Percentiles rank a stretch among this genome's conserved stretches.
Evolutionary conservation across 805 yeast genomes (phyloP).

Genomic region (Candida broadrunensis): DNA sequence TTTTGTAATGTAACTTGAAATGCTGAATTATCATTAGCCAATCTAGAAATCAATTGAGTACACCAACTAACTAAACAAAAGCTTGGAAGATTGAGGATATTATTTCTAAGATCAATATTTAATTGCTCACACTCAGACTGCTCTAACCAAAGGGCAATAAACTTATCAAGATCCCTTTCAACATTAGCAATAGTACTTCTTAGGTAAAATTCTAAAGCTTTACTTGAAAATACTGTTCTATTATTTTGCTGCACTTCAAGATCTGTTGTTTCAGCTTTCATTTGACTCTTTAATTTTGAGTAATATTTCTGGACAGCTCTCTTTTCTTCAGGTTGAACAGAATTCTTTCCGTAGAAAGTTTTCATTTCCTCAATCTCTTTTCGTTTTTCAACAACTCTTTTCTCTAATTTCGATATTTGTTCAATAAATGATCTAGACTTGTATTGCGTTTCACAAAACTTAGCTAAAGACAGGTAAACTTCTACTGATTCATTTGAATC

Average conservation of each 20-base stretch:
- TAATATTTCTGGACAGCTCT: conserved; percentile 53
- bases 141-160: conserved; percentile 83
- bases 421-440: conserved; percentile 42
- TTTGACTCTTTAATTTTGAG: conserved; percentile 46
- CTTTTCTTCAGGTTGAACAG: conserved; percentile 44
- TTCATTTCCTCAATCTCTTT: conserved; percentile 51
- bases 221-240: conserved; percentile 42
- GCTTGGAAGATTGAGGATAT: conserved; percentile 47
- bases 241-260: conserved; percentile 35
- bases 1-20: conserved; percentile 57
- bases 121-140: conserved; percentile 45
- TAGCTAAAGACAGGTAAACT: conserved; percentile 60
- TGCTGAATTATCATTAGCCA: conserved; percentile 43
- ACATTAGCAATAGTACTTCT: conserved; percentile 42
- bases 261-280: conserved; percentile 48
- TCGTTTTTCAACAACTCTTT: conserved; percentile 38
- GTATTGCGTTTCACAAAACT: conserved; percentile 68
- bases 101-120: conserved; percentile 37
- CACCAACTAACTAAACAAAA: conserved; percentile 75
- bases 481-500: conserved; percentile 7
- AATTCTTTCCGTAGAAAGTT: conserved; percentile 36
- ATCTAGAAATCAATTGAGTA: conserved; percentile 73
- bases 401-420: conserved; percentile 40
- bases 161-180: conserved; percentile 60
- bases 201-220: conserved; percentile 60